These are phyloP conservation scores for Triticum turgidum DNA, from an alignment of 176 grass and related monocot species.

Conservation along the genomic window DNA sequence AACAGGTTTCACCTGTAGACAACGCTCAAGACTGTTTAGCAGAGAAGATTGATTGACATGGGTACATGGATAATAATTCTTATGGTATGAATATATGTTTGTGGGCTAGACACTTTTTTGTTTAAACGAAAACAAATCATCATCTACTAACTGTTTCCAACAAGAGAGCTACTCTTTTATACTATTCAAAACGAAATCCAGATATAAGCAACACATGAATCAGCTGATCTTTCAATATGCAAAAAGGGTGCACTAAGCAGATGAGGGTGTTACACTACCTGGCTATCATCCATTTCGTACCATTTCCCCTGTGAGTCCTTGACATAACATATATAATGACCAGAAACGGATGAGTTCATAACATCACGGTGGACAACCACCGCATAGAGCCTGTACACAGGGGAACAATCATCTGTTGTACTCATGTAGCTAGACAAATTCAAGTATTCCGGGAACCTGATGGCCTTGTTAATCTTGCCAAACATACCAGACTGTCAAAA, in stretches of 20 bases:
- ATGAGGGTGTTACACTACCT: conserved; percentile 51
- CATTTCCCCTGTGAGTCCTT: conserved; percentile 76
- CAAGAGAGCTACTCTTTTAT: conserved; percentile 4
- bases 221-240: conserved; percentile 7
- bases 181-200: neutral
- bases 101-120: neutral
- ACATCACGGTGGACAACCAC: conserved; percentile 83
- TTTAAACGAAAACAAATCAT: neutral
- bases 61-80: neutral
- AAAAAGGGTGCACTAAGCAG: neutral
- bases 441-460: conserved; percentile 64
- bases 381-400: conserved; percentile 83
- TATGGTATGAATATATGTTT: neutral
- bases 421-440: conserved; percentile 81
- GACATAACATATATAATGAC: conserved; percentile 89
- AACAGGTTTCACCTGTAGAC: conserved; percentile 71
- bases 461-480: conserved; percentile 70
- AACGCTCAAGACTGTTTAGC: conserved; percentile 6
- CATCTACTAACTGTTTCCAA: conserved; percentile 2
- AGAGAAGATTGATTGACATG: conserved; percentile 6
- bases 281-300: conserved; percentile 74
- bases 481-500: conserved; percentile 70
- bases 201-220: conserved; percentile 2
- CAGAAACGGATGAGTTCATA: conserved; percentile 64
- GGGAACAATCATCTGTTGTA: conserved; percentile 58